A percentile compares a stretch with the other conserved stretches of the same genome.
Conservation (phyloP, 2,329 filamentous ascomycete species). For the Talaromyces atroroseus region DNA sequence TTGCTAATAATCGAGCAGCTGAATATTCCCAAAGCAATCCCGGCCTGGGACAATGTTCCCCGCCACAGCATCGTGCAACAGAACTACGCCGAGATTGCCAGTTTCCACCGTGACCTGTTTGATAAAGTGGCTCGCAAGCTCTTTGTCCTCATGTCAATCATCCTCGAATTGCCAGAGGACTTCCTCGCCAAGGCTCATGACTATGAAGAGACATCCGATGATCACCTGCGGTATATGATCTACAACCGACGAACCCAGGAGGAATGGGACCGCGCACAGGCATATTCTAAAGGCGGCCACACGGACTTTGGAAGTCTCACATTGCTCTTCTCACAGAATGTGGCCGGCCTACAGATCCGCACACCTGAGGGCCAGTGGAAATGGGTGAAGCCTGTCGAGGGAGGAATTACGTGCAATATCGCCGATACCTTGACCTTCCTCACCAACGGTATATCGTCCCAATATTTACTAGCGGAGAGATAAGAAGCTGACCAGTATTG, state of each 20-base stretch:
- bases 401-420: slow-evolving; percentile 47
- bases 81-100: slow-evolving; percentile 23
- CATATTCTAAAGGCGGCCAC: slow-evolving; percentile 37
- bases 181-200: slow-evolving; percentile 50
- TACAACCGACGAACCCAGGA: slow-evolving; percentile 47
- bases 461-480: neutral
- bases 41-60: slow-evolving; percentile 22
- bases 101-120: slow-evolving; percentile 24
- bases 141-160: slow-evolving; percentile 26
- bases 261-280: slow-evolving; percentile 40
- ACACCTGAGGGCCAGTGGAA: slow-evolving; percentile 43
- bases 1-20: slow-evolving; percentile 16
- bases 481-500: neutral
- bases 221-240: slow-evolving; percentile 57
- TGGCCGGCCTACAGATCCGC: slow-evolving; percentile 52
- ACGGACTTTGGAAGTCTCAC: slow-evolving; percentile 54
- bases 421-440: slow-evolving; percentile 44
- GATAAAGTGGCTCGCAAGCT: slow-evolving; percentile 23
- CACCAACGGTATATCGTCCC: slow-evolving; percentile 30
- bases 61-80: slow-evolving; percentile 23
- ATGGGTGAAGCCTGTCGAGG: slow-evolving; percentile 43
- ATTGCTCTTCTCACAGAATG: slow-evolving; percentile 52
- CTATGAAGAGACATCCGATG: slow-evolving; percentile 53
- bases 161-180: slow-evolving; percentile 56
- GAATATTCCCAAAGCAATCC: slow-evolving; percentile 28